These are phyloP conservation scores for Avena atlantica DNA, from an alignment of 176 grass and related monocot genomes.

Conservation along the genomic window DNA sequence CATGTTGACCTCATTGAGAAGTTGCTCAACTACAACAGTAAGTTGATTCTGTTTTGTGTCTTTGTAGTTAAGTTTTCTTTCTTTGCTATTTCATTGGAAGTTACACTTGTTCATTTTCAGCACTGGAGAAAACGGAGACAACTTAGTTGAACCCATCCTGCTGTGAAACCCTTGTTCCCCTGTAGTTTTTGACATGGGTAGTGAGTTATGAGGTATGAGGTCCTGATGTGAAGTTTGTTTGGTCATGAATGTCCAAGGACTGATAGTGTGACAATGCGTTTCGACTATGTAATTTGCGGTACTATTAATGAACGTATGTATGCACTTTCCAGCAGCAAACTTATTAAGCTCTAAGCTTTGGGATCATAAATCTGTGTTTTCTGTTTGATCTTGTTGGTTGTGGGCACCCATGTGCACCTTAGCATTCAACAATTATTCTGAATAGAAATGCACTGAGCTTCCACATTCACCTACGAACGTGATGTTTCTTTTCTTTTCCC, in stretches of 20 bases:
- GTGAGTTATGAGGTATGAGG: background rate
- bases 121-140: slow-evolving; percentile 73
- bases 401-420: background rate
- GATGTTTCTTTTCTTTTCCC: background rate
- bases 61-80: slow-evolving; percentile 21
- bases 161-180: background rate
- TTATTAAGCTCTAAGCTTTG: background rate
- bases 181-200: background rate
- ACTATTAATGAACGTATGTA: background rate
- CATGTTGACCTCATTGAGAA: slow-evolving; percentile 99
- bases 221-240: slow-evolving; percentile 11
- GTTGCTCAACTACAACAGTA: slow-evolving; percentile 98
- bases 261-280: slow-evolving; percentile 3
- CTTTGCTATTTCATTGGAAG: slow-evolving; percentile 16
- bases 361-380: background rate
- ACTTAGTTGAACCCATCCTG: slow-evolving; percentile 17
- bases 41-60: slow-evolving; percentile 31
- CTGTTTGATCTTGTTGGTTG: background rate
- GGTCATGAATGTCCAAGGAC: slow-evolving; percentile 16
- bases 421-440: background rate
- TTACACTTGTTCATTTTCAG: slow-evolving; percentile 53
- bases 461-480: background rate
- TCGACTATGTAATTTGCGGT: background rate
- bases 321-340: background rate
- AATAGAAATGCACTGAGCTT: background rate